Base-by-base conservation (phyloP, 306 rosid species). In the Begonia masoniana region DNA sequence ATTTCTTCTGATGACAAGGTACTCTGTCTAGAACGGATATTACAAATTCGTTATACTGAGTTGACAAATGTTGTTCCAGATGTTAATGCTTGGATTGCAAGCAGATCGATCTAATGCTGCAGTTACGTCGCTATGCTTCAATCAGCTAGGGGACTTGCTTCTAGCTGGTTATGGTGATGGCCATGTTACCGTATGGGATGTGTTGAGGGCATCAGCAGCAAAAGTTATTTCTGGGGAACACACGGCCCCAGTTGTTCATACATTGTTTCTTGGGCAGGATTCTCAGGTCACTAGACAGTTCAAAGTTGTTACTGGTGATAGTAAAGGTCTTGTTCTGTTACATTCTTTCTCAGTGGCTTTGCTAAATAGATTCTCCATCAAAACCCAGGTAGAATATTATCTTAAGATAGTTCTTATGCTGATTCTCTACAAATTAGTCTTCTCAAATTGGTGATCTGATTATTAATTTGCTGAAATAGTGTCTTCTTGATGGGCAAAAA, bases 401-500 rank as follows among this genome's bases (percentile, higher is more conserved):
- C 62, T 53, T 64, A 5, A 81, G 97, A 95, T 91, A 83, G 52
- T 45, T 16, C 43, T 54, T 67, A 17, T 51, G 62, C 54, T 60
- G 19, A 31, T 55, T 15, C 50, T 52, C 43, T 23, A 62, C 16
- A 24, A 46, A 65, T 41, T 51, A 46, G 52, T 52, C 65, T 51
- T 61, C 66, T 51, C 55, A 58, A 49, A 61, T 39, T 64, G 54
- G 72, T 76, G 51, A 31, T 67, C 58, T 60, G 69, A 61, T 68
- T 7, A 55, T 67, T 67, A 48, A 62, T 73, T 65, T 62, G 67
- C 64, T 61, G 66, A 61, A 68, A 61, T 59, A 91, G 99, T 91
- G 99, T 76, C 92, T 86, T 59, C 88, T 91, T 73, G 99, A 91
- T 75, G 97, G 97, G 59, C 84, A 83, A 86, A 83, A 55, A 71